Percentiles rank a stretch among this genome's conserved stretches.
phyloP scores from a whole-genome alignment of 495 filamentous ascomycete genomes.

The Aspergillus egyptiacus region DNA sequence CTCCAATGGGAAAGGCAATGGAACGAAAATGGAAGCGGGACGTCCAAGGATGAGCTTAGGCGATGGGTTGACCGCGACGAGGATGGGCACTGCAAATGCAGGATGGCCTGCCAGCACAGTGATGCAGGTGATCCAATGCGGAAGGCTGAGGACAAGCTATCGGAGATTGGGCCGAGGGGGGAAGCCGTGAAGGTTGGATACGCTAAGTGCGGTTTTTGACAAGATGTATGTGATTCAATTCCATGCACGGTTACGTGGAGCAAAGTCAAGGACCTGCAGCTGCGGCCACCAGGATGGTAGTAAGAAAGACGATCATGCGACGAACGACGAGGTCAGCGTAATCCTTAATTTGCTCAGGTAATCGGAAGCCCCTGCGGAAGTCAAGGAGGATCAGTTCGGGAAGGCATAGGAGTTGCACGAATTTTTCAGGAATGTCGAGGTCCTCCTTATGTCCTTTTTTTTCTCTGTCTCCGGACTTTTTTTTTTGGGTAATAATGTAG shows the following conservation, averaged over 20 bases:
- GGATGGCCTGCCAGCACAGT: constrained; percentile 40
- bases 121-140: constrained; percentile 41
- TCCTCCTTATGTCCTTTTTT: constrained; percentile 7
- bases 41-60: constrained; percentile 20
- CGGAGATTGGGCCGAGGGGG: constrained; percentile 30
- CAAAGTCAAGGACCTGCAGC: constrained; percentile 28
- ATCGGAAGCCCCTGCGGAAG: constrained; percentile 9
- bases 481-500: constrained; percentile 7
- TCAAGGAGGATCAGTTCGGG: constrained; percentile 6
- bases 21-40: constrained; percentile 5
- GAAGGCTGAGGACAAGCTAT: constrained; percentile 34
- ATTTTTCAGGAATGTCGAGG: constrained; percentile 3
- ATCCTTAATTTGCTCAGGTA: constrained; percentile 18
- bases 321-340: constrained; percentile 27
- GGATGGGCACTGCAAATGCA: constrained; percentile 21
- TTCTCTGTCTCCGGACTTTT: constrained; percentile 1
- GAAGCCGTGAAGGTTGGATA: constrained; percentile 26
- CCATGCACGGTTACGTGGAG: constrained; percentile 43
- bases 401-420: constrained; percentile 2
- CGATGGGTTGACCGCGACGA: constrained; percentile 18
- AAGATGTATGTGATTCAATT: constrained; percentile 28
- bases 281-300: constrained; percentile 24
- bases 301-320: constrained; percentile 30
- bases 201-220: constrained; percentile 26
- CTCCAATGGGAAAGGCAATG: constrained; percentile 11